A percentile compares a stretch with the other conserved stretches of the same genome.
Conservation (phyloP, 352 stramenopile species). For the Globisporangium recalcitrans region DNA sequence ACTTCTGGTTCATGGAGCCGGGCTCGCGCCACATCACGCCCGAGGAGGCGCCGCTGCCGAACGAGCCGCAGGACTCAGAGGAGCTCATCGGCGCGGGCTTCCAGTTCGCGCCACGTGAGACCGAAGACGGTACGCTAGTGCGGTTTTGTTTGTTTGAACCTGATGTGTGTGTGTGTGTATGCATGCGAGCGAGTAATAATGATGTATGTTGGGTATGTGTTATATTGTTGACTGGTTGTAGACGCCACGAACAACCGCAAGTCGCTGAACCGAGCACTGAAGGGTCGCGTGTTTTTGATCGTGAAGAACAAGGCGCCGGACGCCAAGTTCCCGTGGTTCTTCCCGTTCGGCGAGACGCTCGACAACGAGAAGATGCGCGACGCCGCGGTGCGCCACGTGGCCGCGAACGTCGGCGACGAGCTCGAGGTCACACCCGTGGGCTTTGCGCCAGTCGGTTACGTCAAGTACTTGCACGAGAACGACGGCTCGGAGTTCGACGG, state of each 20-base stretch:
- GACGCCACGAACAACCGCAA: slow-evolving; percentile 78
- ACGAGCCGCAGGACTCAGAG: slow-evolving; percentile 54
- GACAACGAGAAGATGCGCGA: slow-evolving; percentile 77
- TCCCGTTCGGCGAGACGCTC: slow-evolving; percentile 59
- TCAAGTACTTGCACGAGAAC: slow-evolving; percentile 58
- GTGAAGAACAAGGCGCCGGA: slow-evolving; percentile 45
- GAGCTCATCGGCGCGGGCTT: slow-evolving; percentile 73
- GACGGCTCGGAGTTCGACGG: slow-evolving; percentile 46
- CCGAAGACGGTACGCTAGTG: slow-evolving; percentile 36
- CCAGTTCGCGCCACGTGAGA: slow-evolving; percentile 71
- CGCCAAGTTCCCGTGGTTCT: slow-evolving; percentile 75
- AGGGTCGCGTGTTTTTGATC: slow-evolving; percentile 74
- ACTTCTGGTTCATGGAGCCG: slow-evolving; percentile 85
- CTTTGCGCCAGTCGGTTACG: slow-evolving; percentile 73
- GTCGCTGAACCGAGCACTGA: slow-evolving; percentile 79
- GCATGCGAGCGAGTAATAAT: too few relatives aligned
- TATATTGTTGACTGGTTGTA: not conserved
- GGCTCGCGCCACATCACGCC: slow-evolving; percentile 64
- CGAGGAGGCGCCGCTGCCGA: slow-evolving; percentile 65
- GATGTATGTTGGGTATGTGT: too few relatives aligned
- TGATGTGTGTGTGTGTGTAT: not conserved
- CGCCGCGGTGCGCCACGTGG: slow-evolving; percentile 58
- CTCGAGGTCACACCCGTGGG: slow-evolving; percentile 52
- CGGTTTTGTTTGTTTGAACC: too few relatives aligned
- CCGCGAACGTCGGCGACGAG: slow-evolving; percentile 36